Evolutionary conservation across 306 rosid genomes (phyloP).

Genomic region (Castanopsis chinensis): DNA sequence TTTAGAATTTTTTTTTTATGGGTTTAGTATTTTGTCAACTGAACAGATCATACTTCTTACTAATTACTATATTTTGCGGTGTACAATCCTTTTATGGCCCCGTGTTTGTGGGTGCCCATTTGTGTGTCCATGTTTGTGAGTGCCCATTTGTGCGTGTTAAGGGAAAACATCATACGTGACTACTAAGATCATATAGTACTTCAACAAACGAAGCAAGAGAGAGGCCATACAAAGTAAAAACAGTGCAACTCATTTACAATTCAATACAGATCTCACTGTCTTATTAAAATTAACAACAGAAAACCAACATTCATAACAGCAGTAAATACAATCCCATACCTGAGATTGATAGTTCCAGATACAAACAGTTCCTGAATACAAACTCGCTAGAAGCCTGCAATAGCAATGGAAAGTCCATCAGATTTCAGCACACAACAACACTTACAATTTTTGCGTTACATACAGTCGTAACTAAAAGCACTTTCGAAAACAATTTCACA

Average conservation of each 20-base stretch:
- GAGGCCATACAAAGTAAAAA: neutral
- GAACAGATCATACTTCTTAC: neutral
- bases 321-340: slow-evolving; percentile 40
- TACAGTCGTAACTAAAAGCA: neutral
- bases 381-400: slow-evolving; percentile 94
- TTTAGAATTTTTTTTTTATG: neutral
- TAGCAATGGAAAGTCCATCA: slow-evolving; percentile 19
- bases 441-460: neutral
- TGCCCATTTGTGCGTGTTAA: neutral
- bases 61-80: neutral
- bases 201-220: neutral
- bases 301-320: neutral
- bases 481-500: neutral
- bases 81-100: neutral
- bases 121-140: neutral
- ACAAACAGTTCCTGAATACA: slow-evolving; percentile 94
- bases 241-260: neutral
- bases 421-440: slow-evolving; percentile 19
- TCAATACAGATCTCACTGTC: neutral
- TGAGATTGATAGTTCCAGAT: slow-evolving; percentile 99
- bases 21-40: neutral
- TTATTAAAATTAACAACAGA: neutral
- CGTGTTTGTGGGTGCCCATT: neutral
- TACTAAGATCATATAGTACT: neutral
- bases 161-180: neutral